Percentiles rank a stretch among this genome's conserved stretches.
These are phyloP conservation scores for Scheffersomyces parashehatae DNA, from an alignment of 1,139 yeast genomes.

Conservation along the genomic window DNA sequence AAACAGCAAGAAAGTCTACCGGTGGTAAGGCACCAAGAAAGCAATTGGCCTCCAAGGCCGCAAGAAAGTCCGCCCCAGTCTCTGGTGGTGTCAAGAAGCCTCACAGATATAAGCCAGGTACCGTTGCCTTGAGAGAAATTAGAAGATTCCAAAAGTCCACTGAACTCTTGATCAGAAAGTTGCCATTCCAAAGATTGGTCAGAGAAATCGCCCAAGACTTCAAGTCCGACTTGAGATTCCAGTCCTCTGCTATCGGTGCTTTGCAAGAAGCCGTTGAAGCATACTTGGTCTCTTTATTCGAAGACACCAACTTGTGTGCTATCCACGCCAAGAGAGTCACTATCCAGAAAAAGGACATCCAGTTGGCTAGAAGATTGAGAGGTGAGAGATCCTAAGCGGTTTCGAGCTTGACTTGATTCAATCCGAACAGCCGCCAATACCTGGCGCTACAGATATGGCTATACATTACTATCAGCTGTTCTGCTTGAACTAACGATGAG, in stretches of 20 bases:
- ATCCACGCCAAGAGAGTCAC: slow-evolving; percentile 57
- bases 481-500: too few species aligned
- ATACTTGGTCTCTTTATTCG: slow-evolving; percentile 51
- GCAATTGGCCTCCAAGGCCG: slow-evolving; percentile 55
- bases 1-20: slow-evolving; percentile 55
- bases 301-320: slow-evolving; percentile 56
- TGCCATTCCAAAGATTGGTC: slow-evolving; percentile 52
- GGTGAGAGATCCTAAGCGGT: slow-evolving; percentile 46
- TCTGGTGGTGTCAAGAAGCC: slow-evolving; percentile 56
- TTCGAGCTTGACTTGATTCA: too few species aligned
- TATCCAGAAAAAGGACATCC: slow-evolving; percentile 55
- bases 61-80: slow-evolving; percentile 55
- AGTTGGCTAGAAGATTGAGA: slow-evolving; percentile 56
- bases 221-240: slow-evolving; percentile 54
- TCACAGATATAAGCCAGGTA: slow-evolving; percentile 58
- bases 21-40: slow-evolving; percentile 59
- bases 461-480: too few species aligned
- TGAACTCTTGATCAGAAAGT: slow-evolving; percentile 52
- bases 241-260: slow-evolving; percentile 53
- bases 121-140: slow-evolving; percentile 56
- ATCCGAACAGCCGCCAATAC: too few species aligned
- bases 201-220: slow-evolving; percentile 53
- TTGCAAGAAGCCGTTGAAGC: slow-evolving; percentile 57
- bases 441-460: too few species aligned
- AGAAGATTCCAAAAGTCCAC: slow-evolving; percentile 56